phyloP scores from a whole-genome alignment of 2,329 filamentous ascomycete genomes.

The Corniculantispora saksenae region DNA sequence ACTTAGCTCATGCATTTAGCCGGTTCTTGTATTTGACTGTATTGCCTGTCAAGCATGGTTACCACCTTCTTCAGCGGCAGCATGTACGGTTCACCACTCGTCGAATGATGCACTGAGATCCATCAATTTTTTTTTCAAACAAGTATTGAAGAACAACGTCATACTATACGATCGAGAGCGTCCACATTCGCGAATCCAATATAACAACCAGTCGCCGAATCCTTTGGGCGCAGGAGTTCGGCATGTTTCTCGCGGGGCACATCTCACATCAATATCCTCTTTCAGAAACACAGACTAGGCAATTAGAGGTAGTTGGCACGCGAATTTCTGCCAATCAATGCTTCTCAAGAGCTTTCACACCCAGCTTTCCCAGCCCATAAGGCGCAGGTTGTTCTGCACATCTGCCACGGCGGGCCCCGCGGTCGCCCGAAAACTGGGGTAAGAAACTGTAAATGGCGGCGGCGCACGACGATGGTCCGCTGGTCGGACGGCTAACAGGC shows the following conservation, averaged over 20 bases:
- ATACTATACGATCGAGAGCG: too few relatives aligned
- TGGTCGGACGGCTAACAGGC: conserved; percentile 4
- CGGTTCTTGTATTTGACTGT: too few relatives aligned
- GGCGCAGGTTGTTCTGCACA: neutral
- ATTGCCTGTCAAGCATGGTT: too few relatives aligned
- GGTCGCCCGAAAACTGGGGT: conserved; percentile 14
- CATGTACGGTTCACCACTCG: too few relatives aligned
- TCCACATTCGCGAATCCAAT: too few relatives aligned
- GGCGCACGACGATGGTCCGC: conserved; percentile 3
- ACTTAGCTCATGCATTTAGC: too few relatives aligned
- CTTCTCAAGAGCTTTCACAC: neutral
- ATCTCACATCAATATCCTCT: neutral
- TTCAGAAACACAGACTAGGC: neutral
- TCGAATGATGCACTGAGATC: too few relatives aligned
- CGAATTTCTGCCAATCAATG: neutral
- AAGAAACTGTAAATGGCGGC: conserved; percentile 8
- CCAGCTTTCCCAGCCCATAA: neutral
- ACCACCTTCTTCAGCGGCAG: too few relatives aligned
- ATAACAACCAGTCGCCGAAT: neutral
- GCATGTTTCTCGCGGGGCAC: conserved; percentile 4
- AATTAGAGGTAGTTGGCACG: conserved; percentile 10
- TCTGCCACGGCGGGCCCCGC: conserved; percentile 6
- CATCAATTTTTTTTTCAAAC: too few relatives aligned
- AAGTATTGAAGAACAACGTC: too few relatives aligned
- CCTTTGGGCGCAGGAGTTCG: neutral